Conservation (phyloP, 139 green algal species). For the Tetradesmus lagerheimii region DNA sequence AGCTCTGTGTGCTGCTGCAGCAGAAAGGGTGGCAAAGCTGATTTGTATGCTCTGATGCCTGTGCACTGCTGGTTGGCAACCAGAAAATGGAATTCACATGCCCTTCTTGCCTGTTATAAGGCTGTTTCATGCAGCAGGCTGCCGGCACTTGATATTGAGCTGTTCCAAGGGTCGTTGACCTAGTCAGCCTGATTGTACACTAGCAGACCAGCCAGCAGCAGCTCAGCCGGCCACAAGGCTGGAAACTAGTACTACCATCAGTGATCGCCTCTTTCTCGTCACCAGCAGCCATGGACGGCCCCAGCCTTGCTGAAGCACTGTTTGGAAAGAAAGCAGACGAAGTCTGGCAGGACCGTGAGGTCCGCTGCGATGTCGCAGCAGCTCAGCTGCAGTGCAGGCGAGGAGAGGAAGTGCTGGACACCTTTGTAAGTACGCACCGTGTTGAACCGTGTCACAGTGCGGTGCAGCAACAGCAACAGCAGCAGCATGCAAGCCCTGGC, state of each 20-base stretch:
- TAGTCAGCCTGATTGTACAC: neutral
- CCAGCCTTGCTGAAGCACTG: slow-evolving; percentile 38
- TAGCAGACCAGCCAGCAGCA: neutral
- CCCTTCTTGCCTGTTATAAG: neutral
- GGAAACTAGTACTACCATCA: neutral
- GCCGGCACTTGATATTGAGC: neutral
- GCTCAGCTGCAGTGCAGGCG: slow-evolving; percentile 42
- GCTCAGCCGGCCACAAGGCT: neutral
- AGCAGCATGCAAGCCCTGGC: neutral
- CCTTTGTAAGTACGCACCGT: slow-evolving; percentile 53
- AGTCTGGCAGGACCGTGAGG: slow-evolving; percentile 73
- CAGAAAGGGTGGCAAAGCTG: neutral
- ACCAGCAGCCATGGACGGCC: neutral
- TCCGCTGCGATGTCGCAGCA: slow-evolving; percentile 62
- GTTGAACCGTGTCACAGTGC: neutral
- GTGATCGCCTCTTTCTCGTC: too few relatives aligned
- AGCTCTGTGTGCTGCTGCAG: neutral
- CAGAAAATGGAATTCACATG: neutral
- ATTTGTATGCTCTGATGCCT: neutral
- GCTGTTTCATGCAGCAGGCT: neutral
- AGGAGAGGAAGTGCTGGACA: slow-evolving; percentile 59
- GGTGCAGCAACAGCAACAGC: neutral
- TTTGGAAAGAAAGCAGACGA: slow-evolving; percentile 42
- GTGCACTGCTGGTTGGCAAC: neutral
- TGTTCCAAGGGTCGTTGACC: neutral